Base-by-base conservation (phyloP, 2,329 filamentous ascomycete species). In the Didymella sp. region DNA sequence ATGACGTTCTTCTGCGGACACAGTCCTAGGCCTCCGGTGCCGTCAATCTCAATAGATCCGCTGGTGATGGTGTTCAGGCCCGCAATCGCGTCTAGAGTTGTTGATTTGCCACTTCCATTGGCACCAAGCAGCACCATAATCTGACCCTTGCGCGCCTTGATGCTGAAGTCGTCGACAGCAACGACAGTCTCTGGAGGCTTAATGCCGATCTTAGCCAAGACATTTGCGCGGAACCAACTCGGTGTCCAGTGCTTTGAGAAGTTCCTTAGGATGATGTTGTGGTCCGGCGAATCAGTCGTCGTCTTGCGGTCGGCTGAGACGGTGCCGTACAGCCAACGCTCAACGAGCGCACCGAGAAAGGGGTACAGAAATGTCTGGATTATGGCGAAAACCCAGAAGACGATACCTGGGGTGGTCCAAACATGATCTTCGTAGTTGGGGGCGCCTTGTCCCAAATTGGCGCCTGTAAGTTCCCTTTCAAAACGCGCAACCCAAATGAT, bases 1-100 rank as follows among this genome's bases (percentile, higher is more conserved):
- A 97, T 83, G 6, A 97, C 93, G 67, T 97, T 97, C 80, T 94
- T 93, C 73, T 97, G 93, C 0, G 93, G 93, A 54, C 92, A 94
- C 38, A 96, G 87, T 13, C 93, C 93, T 19, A 97, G 83, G 0
- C 91, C 91, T 9, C 90, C 90, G 9, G 86, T 88, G 0, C 88
- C 88, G 62, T 93, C 88, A 42, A 96, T 88, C 22, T 85, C 85
- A 63, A 97, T 95, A 3, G 82, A 82, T 2, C 93, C 93, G 56
- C 84, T 86, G 0, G 90, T 92, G 21, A 94, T 82, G 41, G 85
- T 89, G 66, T 89, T 91, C 47, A 94, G 84, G 3, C 93, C 93
- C 11, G 92, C 90, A 62, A 97, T 93, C 6, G 90, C 89, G 70
- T 96, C 91, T 4, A 97, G 82, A 0, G 92, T 96, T 0, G 93